A percentile compares a stretch with the other conserved stretches of the same genome.
These are phyloP conservation scores for Penicillium tannophilum DNA, from an alignment of 495 filamentous ascomycete species.

Conservation along the genomic window DNA sequence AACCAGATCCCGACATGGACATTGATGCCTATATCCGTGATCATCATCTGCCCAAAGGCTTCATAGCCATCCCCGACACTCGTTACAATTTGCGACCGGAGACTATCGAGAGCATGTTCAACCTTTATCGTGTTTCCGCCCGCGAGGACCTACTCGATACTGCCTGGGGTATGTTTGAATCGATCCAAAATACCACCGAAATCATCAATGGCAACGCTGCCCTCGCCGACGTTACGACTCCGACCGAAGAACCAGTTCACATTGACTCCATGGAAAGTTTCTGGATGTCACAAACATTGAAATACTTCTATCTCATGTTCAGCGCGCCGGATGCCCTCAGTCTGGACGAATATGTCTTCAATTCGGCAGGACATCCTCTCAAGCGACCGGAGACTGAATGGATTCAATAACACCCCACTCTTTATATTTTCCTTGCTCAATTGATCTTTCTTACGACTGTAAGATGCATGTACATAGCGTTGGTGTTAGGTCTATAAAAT, in stretches of 20 bases:
- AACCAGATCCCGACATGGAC: conserved; percentile 11
- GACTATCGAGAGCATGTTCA: conserved; percentile 62
- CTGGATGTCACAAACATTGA: conserved; percentile 68
- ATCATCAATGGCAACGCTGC: conserved; percentile 52
- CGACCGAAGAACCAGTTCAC: conserved; percentile 18
- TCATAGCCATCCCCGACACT: conserved; percentile 38
- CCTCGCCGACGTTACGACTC: conserved; percentile 44
- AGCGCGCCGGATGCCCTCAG: conserved; percentile 60
- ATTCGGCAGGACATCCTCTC: conserved; percentile 54
- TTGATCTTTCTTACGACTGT: neutral
- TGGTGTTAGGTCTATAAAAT: conserved; percentile 2
- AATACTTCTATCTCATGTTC: conserved; percentile 71
- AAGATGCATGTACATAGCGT: conserved; percentile 11
- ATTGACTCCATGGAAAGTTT: conserved; percentile 54
- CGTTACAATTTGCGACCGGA: conserved; percentile 53
- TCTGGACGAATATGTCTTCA: conserved; percentile 73
- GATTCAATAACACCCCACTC: neutral
- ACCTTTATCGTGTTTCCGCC: conserved; percentile 66
- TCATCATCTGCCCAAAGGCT: conserved; percentile 35
- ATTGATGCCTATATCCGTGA: conserved; percentile 28
- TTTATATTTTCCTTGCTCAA: conserved; percentile 1
- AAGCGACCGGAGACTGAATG: conserved; percentile 8
- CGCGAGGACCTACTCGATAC: conserved; percentile 54
- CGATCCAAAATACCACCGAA: conserved; percentile 51
- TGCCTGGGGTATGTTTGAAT: conserved; percentile 66